These are phyloP conservation scores for Paraphoma sp. DNA, from an alignment of 2,329 filamentous ascomycete species.

Conservation along the genomic window DNA sequence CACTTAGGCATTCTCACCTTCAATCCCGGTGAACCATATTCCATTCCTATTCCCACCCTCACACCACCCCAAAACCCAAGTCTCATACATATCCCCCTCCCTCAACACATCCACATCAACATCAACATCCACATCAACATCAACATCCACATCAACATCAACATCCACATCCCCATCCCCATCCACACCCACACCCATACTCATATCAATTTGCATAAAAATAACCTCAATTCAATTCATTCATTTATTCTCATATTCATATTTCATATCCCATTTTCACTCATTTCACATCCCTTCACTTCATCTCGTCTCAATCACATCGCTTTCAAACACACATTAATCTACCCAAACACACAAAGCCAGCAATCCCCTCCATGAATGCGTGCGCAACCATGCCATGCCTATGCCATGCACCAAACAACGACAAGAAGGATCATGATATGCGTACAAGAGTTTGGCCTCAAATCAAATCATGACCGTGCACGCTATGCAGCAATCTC, in stretches of 20 bases:
- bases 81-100: too few relatives aligned
- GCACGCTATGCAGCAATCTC: slow-evolving; percentile 19
- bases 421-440: background rate
- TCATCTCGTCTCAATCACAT: background rate
- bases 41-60: too few relatives aligned
- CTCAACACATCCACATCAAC: too few relatives aligned
- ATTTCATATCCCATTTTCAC: too few relatives aligned
- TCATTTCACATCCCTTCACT: background rate
- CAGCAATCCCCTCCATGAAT: background rate
- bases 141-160: background rate
- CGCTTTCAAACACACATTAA: background rate
- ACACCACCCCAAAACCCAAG: too few relatives aligned
- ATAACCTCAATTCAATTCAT: background rate
- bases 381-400: background rate
- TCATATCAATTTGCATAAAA: background rate
- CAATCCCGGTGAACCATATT: too few relatives aligned
- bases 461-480: background rate
- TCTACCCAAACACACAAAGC: background rate
- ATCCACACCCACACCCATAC: background rate
- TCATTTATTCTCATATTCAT: background rate
- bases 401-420: background rate
- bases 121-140: too few relatives aligned
- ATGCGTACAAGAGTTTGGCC: background rate
- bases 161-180: background rate
- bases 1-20: too few relatives aligned